phyloP scores from a whole-genome alignment of 495 filamentous ascomycete species.

The Hypoxylon subgilvum region DNA sequence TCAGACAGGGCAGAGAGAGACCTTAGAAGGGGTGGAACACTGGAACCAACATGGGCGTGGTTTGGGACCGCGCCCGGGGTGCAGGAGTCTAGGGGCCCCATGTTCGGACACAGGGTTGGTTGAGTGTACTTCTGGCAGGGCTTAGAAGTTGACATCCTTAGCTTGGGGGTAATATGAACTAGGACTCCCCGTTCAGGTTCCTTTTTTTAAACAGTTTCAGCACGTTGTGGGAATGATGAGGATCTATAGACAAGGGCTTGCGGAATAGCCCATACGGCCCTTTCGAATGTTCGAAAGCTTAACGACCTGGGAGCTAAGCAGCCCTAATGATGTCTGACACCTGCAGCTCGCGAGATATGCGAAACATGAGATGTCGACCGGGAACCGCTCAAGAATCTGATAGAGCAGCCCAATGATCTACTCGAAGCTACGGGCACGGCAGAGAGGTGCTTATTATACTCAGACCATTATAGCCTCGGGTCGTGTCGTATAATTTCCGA shows the following conservation, averaged over 20 bases:
- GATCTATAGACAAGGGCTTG: constrained; percentile 34
- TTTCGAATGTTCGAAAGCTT: constrained; percentile 31
- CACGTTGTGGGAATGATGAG: constrained; percentile 26
- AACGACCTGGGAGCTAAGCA: constrained; percentile 38
- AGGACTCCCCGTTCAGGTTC: constrained; percentile 34
- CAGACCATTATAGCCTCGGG: constrained; percentile 9
- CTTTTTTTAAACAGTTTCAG: constrained; percentile 36
- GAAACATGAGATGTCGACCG: constrained; percentile 35
- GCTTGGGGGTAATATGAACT: constrained; percentile 33
- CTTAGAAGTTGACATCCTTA: constrained; percentile 40
- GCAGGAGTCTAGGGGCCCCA: constrained; percentile 37
- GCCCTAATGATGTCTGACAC: constrained; percentile 39
- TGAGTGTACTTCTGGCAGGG: constrained; percentile 41
- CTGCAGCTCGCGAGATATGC: constrained; percentile 36
- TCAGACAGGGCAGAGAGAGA: constrained; percentile 32
- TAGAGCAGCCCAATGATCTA: constrained; percentile 21
- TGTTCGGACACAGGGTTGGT: constrained; percentile 36
- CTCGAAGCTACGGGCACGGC: constrained; percentile 26
- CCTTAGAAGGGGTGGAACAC: constrained; percentile 37
- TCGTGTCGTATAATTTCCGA: constrained; percentile 12
- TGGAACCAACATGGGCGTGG: constrained; percentile 41
- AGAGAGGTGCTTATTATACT: constrained; percentile 19
- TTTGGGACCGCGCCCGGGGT: constrained; percentile 43
- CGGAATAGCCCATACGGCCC: constrained; percentile 21
- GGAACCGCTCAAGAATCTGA: constrained; percentile 25